Conservation (phyloP, 2,329 filamentous ascomycete species). For the Diaporthe longicolla region DNA sequence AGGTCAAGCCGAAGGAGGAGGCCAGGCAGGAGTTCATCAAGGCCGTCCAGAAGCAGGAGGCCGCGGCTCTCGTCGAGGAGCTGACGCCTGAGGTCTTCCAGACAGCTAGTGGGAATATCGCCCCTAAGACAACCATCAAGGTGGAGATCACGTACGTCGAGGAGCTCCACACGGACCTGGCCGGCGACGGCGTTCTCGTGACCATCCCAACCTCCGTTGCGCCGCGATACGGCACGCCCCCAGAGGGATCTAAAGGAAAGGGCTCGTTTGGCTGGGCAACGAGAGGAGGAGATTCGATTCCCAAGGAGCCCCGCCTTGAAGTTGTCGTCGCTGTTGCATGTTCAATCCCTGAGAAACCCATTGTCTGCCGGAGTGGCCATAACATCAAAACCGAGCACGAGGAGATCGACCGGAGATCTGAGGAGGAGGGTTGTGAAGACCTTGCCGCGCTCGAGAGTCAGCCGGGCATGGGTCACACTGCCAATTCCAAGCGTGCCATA, state of each 20-base stretch:
- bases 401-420: not conserved
- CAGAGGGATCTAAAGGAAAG: not conserved
- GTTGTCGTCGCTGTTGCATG: not conserved
- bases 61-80: not conserved
- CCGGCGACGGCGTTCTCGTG: not conserved
- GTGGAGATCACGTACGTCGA: not conserved
- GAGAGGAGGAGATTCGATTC: not conserved
- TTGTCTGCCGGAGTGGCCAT: not conserved
- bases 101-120: not conserved
- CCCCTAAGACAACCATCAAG: not conserved
- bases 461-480: too few relatives aligned
- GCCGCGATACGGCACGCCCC: not conserved
- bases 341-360: not conserved
- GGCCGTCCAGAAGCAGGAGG: not conserved
- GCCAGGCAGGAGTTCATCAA: not conserved
- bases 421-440: not conserved
- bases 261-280: too few relatives aligned
- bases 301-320: not conserved
- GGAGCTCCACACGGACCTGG: not conserved
- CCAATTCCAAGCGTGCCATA: not conserved
- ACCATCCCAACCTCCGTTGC: not conserved
- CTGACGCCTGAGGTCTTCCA: not conserved
- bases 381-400: not conserved
- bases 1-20: not conserved
- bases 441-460: not conserved